These are phyloP conservation scores for Nidula microcarpa DNA, from an alignment of 768 basidiomycete genomes.

Conservation along the genomic window DNA sequence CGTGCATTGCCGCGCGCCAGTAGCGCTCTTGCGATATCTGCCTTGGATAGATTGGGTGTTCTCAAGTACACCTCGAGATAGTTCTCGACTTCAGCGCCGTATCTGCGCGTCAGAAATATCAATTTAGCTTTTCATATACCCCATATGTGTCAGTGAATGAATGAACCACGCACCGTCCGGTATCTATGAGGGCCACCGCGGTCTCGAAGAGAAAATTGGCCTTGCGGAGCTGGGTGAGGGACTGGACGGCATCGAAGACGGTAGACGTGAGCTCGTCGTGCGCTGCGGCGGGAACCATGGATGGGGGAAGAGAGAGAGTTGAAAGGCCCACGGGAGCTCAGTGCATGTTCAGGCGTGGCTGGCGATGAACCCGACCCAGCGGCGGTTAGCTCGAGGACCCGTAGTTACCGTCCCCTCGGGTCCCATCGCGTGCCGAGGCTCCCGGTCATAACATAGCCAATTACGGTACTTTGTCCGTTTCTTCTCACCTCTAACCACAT, in stretches of 20 bases:
- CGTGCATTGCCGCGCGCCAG: constrained; percentile 59
- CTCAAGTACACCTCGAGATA: constrained; percentile 64
- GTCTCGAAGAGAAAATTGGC: constrained; percentile 51
- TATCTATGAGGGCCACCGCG: constrained; percentile 42
- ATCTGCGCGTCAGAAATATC: constrained; percentile 29
- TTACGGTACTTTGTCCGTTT: no score
- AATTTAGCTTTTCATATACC: not conserved
- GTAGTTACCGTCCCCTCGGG: not conserved
- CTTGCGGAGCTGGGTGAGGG: constrained; percentile 38
- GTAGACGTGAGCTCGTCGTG: constrained; percentile 52
- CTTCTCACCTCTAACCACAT: no score
- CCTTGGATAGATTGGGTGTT: constrained; percentile 52
- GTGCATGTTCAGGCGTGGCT: not conserved
- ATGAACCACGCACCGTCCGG: constrained; percentile 39
- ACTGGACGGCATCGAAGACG: constrained; percentile 44
- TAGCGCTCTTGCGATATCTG: constrained; percentile 50
- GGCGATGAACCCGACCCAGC: not conserved
- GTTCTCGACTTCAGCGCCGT: constrained; percentile 60
- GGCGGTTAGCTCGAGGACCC: not conserved
- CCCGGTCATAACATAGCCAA: no score
- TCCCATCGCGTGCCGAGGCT: not conserved
- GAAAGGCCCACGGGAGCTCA: not conserved
- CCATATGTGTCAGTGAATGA: constrained; percentile 1
- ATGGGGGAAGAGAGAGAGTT: not conserved
- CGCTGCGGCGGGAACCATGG: constrained; percentile 18